Percentiles rank a stretch among this genome's conserved stretches.
Evolutionary conservation across 768 basidiomycete species (phyloP).

Genomic region (Mycena galericulata): DNA sequence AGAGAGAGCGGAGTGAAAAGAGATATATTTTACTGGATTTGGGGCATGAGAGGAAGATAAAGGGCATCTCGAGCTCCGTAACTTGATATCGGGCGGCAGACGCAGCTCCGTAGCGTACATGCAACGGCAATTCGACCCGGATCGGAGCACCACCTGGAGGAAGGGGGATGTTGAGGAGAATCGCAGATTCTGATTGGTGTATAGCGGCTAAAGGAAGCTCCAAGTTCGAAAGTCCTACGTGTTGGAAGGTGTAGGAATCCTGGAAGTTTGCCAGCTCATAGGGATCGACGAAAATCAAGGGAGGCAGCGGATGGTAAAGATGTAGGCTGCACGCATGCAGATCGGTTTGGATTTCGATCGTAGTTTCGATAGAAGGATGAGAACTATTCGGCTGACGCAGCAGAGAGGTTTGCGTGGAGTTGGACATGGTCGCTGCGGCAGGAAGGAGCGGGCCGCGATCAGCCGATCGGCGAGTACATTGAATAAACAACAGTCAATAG

Average conservation of each 20-base stretch:
- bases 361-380: background rate
- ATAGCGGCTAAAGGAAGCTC: background rate
- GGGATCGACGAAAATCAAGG: background rate
- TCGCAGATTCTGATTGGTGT: background rate
- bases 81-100: background rate
- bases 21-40: background rate
- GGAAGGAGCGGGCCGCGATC: too few species aligned
- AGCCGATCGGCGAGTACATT: too few species aligned
- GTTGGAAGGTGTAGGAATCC: background rate
- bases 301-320: background rate
- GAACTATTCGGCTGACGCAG: background rate
- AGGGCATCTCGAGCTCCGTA: background rate
- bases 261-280: conserved; percentile 4
- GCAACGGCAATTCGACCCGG: background rate
- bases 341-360: background rate
- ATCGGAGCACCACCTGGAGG: background rate
- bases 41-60: background rate
- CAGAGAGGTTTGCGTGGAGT: background rate
- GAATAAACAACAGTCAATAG: too few species aligned
- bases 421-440: too few species aligned
- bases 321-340: background rate
- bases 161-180: background rate
- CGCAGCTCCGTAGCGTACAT: background rate
- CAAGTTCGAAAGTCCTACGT: background rate
- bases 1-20: background rate